These are phyloP conservation scores for Macrophomina pseudophaseolina DNA, from an alignment of 2,329 filamentous ascomycete genomes.

Conservation along the genomic window DNA sequence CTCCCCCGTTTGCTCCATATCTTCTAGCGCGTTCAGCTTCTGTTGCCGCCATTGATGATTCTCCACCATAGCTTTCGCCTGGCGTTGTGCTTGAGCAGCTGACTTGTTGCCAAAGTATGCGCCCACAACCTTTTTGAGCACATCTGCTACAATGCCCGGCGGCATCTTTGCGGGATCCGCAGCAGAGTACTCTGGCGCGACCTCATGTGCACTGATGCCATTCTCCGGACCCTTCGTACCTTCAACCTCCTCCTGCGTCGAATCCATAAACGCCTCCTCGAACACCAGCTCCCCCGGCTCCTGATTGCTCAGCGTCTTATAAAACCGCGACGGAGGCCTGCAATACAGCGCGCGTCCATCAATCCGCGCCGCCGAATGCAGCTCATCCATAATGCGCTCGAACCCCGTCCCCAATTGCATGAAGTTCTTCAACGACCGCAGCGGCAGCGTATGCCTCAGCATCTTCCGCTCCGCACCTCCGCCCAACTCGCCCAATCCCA, in stretches of 20 bases:
- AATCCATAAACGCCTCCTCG: background rate
- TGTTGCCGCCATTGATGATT: background rate
- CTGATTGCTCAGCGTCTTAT: background rate
- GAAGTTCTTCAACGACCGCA: conserved; percentile 37
- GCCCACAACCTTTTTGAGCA: background rate
- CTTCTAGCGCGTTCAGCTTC: background rate
- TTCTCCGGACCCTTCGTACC: background rate
- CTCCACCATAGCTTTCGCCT: background rate
- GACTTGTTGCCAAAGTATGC: background rate
- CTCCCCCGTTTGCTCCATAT: background rate
- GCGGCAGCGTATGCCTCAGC: conserved; percentile 28
- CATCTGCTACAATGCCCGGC: background rate
- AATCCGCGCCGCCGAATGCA: conserved; percentile 33
- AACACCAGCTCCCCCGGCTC: background rate
- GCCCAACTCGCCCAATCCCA: conserved; percentile 34
- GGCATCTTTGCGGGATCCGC: too few relatives aligned
- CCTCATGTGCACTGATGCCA: background rate
- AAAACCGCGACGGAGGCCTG: background rate
- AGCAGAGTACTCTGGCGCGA: background rate
- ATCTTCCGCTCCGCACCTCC: background rate
- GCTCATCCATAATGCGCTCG: conserved; percentile 34
- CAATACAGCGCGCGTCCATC: background rate
- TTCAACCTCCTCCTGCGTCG: background rate
- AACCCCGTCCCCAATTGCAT: conserved; percentile 35
- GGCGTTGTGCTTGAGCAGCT: background rate